phyloP scores from a whole-genome alignment of 1,284 basidiomycete genomes.

The Mrakiaceae sp. region DNA sequence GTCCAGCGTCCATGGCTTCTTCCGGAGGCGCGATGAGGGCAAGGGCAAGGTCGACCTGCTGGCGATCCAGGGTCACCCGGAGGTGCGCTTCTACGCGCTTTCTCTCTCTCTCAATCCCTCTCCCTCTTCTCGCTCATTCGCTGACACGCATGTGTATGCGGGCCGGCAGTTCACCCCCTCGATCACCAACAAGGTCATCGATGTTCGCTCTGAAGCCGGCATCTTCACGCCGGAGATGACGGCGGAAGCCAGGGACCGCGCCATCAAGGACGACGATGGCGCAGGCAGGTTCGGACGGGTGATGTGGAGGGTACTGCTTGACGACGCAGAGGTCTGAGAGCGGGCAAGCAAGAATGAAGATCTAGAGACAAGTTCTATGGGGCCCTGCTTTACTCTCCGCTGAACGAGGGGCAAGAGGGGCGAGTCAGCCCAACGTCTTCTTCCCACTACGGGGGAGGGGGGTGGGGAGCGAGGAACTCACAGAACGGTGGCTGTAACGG shows the following conservation, averaged over 20 bases:
- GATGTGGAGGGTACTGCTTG: too few species aligned
- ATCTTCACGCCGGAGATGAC: slow-evolving; percentile 34
- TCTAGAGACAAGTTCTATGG: not conserved
- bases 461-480: slow-evolving; percentile 26
- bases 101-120: not conserved
- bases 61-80: slow-evolving; percentile 41
- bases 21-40: slow-evolving; percentile 1
- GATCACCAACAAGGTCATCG: slow-evolving; percentile 39
- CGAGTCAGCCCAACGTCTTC: too few species aligned
- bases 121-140: not conserved
- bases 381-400: not conserved
- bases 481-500: slow-evolving; percentile 71
- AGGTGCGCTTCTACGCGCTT: slow-evolving; percentile 19
- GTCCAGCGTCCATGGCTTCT: slow-evolving; percentile 39
- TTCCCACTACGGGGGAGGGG: too few species aligned
- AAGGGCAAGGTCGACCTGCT: slow-evolving; percentile 33
- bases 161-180: slow-evolving; percentile 33
- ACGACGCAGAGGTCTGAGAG: too few species aligned
- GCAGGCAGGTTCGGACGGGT: too few species aligned
- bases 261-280: too few species aligned
- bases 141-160: not conserved
- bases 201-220: slow-evolving; percentile 32
- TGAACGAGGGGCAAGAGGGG: not conserved
- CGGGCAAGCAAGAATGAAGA: not conserved
- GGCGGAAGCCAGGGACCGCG: slow-evolving; percentile 24